Evolutionary conservation across 1,284 basidiomycete genomes (phyloP), one percentile per base, ranked within the genome.

Genomic region (Porogramme epimiltina): DNA sequence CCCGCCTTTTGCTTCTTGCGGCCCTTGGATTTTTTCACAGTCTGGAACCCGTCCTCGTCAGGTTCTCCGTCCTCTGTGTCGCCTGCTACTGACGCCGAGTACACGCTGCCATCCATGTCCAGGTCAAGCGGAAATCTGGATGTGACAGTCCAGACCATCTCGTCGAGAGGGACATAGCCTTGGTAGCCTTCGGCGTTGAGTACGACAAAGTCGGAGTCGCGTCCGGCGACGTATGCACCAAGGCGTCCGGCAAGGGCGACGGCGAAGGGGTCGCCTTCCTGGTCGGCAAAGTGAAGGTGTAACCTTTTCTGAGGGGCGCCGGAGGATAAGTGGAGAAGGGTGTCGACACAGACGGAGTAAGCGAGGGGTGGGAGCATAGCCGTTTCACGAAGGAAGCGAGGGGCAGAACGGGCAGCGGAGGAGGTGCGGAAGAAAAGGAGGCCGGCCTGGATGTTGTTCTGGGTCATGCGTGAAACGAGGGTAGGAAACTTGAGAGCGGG

Each of bases 381-480:
- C n/a, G 81, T 81, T 58, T 91, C 87, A 39, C 79, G 76, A 38
- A 91, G 72, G 65, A 91, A 94, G 20, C 87, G 80, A 4, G 84
- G 79, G 3, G 79, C 77, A 3, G 85, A 79, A 37, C 93, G 83
- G 13, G 91, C 90, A 2, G 70, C 62, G 0, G 79, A 52, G 0
- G 92, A 94, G 3, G 92, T 94, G 26, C 91, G 83, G 70, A 93
- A 95, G 74, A 95, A 95, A 5, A 95, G 74, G 10, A 86, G 75
- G 3, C 85, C 79, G 10, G 82, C 80, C 42, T 86, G 76, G 36
- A 93, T 74, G 53, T 75, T 75, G 3, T 77, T 77, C 60, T 85
- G 77, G 16, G 77, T 75, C 4, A 82, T 68, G 42, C 93, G 84
- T 10, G 77, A 75, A 18, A 89, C 70, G 2, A 84, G 60, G 0